Conservation (phyloP, 768 basidiomycete species). For the Lactarius evosmus region DNA sequence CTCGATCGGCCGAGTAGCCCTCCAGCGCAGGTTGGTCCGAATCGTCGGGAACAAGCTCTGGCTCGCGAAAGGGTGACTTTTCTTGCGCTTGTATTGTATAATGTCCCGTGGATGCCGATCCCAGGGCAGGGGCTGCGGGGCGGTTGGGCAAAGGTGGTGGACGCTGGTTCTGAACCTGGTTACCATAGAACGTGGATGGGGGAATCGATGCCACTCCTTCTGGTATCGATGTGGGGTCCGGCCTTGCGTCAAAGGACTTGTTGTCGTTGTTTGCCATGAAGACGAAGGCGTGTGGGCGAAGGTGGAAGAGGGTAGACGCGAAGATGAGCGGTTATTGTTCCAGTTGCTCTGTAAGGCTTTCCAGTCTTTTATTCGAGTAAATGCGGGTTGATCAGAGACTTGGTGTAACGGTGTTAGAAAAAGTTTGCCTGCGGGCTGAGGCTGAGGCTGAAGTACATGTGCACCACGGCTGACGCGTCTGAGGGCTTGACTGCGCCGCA, state of each 20-base stretch:
- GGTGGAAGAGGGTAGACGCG: neutral
- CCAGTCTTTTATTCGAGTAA: neutral
- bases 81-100: conserved; percentile 29
- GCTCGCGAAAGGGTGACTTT: conserved; percentile 33
- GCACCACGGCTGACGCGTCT: neutral
- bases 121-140: conserved; percentile 32
- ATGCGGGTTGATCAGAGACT: neutral
- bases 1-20: conserved; percentile 14
- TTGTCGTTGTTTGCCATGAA: conserved; percentile 18
- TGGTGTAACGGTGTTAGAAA: neutral
- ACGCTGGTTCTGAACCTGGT: conserved; percentile 15
- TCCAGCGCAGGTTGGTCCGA: conserved; percentile 10
- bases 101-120: conserved; percentile 40
- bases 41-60: conserved; percentile 33
- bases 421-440: neutral
- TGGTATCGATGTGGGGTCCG: neutral
- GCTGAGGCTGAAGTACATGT: neutral
- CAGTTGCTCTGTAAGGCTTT: neutral
- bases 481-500: neutral
- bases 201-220: conserved; percentile 30
- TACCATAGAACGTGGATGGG: conserved; percentile 27
- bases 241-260: conserved; percentile 5
- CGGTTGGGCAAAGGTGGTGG: conserved; percentile 40
- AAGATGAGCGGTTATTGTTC: neutral
- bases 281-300: neutral